Percentiles rank a stretch among this genome's conserved stretches.
phyloP scores from a whole-genome alignment of 2,329 filamentous ascomycete genomes.

The Aspergillus sp. region DNA sequence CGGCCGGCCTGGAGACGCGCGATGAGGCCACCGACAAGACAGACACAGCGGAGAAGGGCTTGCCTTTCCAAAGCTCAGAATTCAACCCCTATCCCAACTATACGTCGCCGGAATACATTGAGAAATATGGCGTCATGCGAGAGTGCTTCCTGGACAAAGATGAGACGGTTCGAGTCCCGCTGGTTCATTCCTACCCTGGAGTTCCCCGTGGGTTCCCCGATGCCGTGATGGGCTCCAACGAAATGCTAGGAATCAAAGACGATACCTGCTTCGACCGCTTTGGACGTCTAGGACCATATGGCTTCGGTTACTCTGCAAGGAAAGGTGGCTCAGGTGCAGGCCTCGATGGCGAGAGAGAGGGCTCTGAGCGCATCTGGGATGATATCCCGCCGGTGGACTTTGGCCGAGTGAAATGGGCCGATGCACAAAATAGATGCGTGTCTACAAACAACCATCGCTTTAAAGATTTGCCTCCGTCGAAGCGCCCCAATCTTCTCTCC shows the following conservation, averaged over 20 bases:
- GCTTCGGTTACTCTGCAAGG: slow-evolving; percentile 77
- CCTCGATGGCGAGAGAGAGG: slow-evolving; percentile 78
- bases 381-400: slow-evolving; percentile 73
- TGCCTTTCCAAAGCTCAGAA: slow-evolving; percentile 48
- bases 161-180: slow-evolving; percentile 64
- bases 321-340: slow-evolving; percentile 83
- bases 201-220: slow-evolving; percentile 82
- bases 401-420: slow-evolving; percentile 73
- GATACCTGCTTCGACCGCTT: slow-evolving; percentile 93
- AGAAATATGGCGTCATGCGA: slow-evolving; percentile 59
- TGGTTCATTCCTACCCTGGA: slow-evolving; percentile 72
- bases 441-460: slow-evolving; percentile 71
- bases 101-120: slow-evolving; percentile 55
- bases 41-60: background rate
- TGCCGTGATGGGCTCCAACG: slow-evolving; percentile 81
- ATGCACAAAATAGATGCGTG: slow-evolving; percentile 73
- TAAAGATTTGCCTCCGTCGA: slow-evolving; percentile 39
- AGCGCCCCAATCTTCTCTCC: slow-evolving; percentile 23
- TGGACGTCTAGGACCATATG: slow-evolving; percentile 84
- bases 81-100: slow-evolving; percentile 72
- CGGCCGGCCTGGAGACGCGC: slow-evolving; percentile 22
- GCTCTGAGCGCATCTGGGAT: slow-evolving; percentile 76
- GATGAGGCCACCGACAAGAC: slow-evolving; percentile 19
- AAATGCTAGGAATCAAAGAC: slow-evolving; percentile 73
- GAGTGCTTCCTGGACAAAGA: slow-evolving; percentile 77